phyloP scores from a whole-genome alignment of 2,329 filamentous ascomycete species.

The Sporothrix inflata region DNA sequence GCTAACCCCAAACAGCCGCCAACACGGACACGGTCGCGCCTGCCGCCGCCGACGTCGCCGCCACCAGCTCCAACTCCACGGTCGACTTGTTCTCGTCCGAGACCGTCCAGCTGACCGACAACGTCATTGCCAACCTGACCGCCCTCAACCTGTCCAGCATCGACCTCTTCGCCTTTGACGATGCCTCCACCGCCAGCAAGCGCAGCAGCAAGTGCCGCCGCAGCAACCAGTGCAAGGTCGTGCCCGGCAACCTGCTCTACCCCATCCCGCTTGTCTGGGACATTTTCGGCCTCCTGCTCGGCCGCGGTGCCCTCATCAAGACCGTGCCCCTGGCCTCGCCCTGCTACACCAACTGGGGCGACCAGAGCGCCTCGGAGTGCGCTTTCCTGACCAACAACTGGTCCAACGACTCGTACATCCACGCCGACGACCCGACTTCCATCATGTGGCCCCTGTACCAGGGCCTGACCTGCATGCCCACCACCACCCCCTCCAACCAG shows the following conservation, averaged over 20 bases:
- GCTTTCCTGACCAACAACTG: slow-evolving; percentile 43
- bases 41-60: slow-evolving; percentile 24
- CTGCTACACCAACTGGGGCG: slow-evolving; percentile 54
- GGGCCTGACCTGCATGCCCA: slow-evolving; percentile 44
- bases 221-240: slow-evolving; percentile 32
- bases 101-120: slow-evolving; percentile 33
- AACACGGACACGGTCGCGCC: slow-evolving; percentile 31
- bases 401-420: slow-evolving; percentile 41
- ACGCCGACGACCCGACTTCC: slow-evolving; percentile 45
- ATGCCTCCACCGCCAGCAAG: neutral
- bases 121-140: slow-evolving; percentile 33
- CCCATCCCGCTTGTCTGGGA: slow-evolving; percentile 52
- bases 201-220: slow-evolving; percentile 14
- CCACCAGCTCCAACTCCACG: slow-evolving; percentile 18
- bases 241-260: slow-evolving; percentile 59
- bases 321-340: slow-evolving; percentile 56
- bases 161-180: slow-evolving; percentile 32
- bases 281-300: slow-evolving; percentile 55
- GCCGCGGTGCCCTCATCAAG: slow-evolving; percentile 51
- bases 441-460: slow-evolving; percentile 48
- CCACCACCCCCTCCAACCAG: slow-evolving; percentile 28
- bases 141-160: slow-evolving; percentile 30
- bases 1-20: slow-evolving; percentile 27
- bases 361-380: slow-evolving; percentile 50
- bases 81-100: slow-evolving; percentile 35